phyloP scores from a whole-genome alignment of 768 basidiomycete species.

The Porpolomopsis calyptriformis region DNA sequence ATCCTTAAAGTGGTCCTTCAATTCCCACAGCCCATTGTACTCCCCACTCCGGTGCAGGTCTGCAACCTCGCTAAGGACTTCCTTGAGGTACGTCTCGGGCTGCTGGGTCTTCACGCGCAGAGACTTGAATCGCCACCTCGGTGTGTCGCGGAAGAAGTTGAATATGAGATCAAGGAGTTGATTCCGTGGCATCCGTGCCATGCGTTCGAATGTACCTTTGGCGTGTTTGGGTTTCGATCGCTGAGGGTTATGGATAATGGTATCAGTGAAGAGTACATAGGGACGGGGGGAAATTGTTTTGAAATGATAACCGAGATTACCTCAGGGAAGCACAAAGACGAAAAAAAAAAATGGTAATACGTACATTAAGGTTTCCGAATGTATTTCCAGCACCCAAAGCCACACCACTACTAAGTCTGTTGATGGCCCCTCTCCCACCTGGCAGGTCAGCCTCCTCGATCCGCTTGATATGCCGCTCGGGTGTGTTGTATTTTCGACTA shows the following conservation, averaged over 20 bases:
- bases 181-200: conserved; percentile 85
- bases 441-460: conserved; percentile 63
- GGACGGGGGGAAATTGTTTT: too few relatives aligned
- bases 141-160: conserved; percentile 59
- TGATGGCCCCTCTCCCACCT: conserved; percentile 64
- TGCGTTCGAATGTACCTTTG: conserved; percentile 73
- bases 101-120: conserved; percentile 76
- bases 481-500: conserved; percentile 55
- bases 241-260: conserved; percentile 23
- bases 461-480: conserved; percentile 53
- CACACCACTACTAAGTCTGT: conserved; percentile 69
- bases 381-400: conserved; percentile 42
- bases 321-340: too few relatives aligned
- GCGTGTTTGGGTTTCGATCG: conserved; percentile 56
- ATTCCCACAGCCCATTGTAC: conserved; percentile 69
- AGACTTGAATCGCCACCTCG: conserved; percentile 73
- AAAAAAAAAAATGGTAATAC: too few relatives aligned
- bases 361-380: conserved; percentile 58
- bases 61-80: conserved; percentile 68
- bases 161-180: conserved; percentile 82
- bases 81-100: conserved; percentile 79
- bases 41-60: conserved; percentile 72
- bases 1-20: conserved; percentile 63
- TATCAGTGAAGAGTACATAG: conserved; percentile 7
- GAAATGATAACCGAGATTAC: too few relatives aligned